A percentile compares a stretch with the other conserved stretches of the same genome.
phyloP scores from a whole-genome alignment of 1,284 basidiomycete genomes.

The Tylopilus sp. region DNA sequence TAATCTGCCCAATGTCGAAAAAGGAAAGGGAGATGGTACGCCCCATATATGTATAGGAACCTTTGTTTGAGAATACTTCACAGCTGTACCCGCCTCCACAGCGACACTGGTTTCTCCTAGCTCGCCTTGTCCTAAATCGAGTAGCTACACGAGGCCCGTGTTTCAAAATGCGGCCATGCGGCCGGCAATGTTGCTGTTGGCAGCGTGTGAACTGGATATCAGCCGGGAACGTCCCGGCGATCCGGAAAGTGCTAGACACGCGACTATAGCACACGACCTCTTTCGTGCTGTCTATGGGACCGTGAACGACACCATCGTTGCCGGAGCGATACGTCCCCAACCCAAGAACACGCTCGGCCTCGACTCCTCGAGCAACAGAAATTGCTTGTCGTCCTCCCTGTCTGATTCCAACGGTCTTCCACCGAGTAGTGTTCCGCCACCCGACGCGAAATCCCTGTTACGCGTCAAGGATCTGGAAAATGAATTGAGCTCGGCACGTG shows the following conservation, averaged over 20 bases:
- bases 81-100: conserved; percentile 12
- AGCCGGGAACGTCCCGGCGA: conserved; percentile 25
- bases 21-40: conserved; percentile 30
- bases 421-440: conserved; percentile 1
- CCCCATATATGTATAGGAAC: conserved; percentile 6
- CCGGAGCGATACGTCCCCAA: conserved; percentile 11
- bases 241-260: conserved; percentile 21
- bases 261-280: conserved; percentile 23
- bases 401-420: neutral
- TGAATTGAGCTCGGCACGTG: conserved; percentile 17
- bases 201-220: conserved; percentile 32
- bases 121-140: conserved; percentile 9
- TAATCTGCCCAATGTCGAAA: conserved; percentile 5
- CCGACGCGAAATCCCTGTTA: neutral
- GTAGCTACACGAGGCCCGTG: conserved; percentile 9
- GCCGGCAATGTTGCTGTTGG: conserved; percentile 29
- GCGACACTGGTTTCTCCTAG: conserved; percentile 5
- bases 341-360: conserved; percentile 26
- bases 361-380: conserved; percentile 20
- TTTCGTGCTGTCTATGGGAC: conserved; percentile 32
- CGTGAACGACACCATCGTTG: conserved; percentile 20
- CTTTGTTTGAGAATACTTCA: conserved; percentile 17
- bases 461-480: conserved; percentile 25
- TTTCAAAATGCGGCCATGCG: conserved; percentile 21
- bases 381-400: neutral